Evolutionary conservation across 2,329 filamentous ascomycete species (phyloP), one percentile per base, ranked within the genome.

Genomic region (Colletotrichum scovillei): DNA sequence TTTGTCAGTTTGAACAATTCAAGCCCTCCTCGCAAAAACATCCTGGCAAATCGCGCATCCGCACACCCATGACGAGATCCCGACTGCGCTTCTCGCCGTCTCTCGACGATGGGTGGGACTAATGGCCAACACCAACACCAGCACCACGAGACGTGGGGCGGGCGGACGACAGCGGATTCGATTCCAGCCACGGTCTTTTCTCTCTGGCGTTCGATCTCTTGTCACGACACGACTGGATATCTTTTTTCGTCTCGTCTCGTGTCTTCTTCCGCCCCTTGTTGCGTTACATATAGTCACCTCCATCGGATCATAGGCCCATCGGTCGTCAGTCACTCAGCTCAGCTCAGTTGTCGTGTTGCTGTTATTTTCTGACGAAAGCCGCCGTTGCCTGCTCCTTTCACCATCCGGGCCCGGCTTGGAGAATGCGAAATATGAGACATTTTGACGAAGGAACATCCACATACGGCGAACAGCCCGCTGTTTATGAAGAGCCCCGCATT

Each of bases 31-130:
- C 66, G 53, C n/a, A 16, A 32, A 67, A 66, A 46, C 12, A 64
- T 58, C 59, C 53, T 73, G 19, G 71, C 56, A 72, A 74, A 74
- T 74, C 67, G 71, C 71, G 71, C 71, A 74, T 67, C 56, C 12
- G 26, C 71, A 74, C 62, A 57, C 71, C 67, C 71, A 74, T 70
- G 59, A 69, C 42, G 55, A 60, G 70, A 69, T 60, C 42, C 57
- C 59, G 42, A 69, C 59, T 69, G 16, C n/a, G 22, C 19, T 22
- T 46, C 55, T 35, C 30, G 52, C 69, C 28, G 22, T 63, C 56
- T 56, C n/a, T 57, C 46, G 57, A 32, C 30, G 14, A 28, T 32
- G 32, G 32, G 49, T 24, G 32, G 46, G 30, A 55, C 52, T 63
- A n/a, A 32, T 35, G 55, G 49, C 28, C 53, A 56, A 56, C 53